phyloP scores from a whole-genome alignment of 441 rosid species.

The Populus hybrid region DNA sequence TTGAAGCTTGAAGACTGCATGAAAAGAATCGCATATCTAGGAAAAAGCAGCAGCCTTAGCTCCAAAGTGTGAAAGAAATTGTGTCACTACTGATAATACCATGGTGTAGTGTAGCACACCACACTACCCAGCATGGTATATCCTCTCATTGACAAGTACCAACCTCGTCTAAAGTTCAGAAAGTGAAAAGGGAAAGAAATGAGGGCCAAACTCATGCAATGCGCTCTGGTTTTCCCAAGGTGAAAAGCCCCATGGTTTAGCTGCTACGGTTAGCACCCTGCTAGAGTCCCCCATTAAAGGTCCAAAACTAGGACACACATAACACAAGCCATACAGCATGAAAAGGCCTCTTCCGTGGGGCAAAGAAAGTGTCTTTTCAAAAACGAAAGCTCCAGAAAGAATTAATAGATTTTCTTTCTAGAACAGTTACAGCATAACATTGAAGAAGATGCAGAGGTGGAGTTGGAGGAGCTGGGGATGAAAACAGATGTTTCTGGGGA shows the following conservation, averaged over 20 bases:
- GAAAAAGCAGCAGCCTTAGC: not conserved
- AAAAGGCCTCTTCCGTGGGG: not conserved
- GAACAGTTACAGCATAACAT: not conserved
- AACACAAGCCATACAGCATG: not conserved
- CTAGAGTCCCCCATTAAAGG: not conserved
- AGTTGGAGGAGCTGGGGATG: not conserved
- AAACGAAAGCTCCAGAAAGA: not conserved
- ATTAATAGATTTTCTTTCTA: not conserved
- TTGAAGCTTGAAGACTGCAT: not conserved
- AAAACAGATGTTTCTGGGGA: not conserved
- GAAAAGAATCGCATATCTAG: not conserved
- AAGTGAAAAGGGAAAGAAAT: not conserved
- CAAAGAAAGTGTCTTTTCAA: not conserved
- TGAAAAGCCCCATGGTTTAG: not conserved
- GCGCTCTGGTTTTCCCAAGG: not conserved
- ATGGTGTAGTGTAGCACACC: not conserved
- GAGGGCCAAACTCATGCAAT: not conserved
- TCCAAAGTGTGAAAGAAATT: not conserved
- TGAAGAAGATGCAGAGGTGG: not conserved
- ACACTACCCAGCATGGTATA: not conserved
- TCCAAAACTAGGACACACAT: not conserved
- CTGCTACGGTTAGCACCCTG: not conserved
- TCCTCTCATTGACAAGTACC: not conserved
- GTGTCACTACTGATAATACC: not conserved
- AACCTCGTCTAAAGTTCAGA: not conserved